Evolutionary conservation across 352 stramenopile genomes (phyloP).

Genomic region (Phytophthora megakarya): DNA sequence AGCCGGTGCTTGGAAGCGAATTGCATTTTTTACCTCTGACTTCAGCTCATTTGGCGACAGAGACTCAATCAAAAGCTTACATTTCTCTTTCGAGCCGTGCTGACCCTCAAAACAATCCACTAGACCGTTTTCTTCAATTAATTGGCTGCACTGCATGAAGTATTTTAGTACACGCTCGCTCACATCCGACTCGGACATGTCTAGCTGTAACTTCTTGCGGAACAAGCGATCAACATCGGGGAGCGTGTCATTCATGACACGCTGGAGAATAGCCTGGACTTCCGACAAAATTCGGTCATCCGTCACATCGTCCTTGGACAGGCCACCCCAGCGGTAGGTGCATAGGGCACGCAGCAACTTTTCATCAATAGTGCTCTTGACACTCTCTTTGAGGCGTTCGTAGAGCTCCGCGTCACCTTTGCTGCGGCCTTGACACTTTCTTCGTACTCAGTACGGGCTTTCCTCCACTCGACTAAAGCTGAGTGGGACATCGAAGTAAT

Average conservation of each 20-base stretch:
- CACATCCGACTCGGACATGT: conserved; percentile 2
- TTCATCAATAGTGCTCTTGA: conserved; percentile 13
- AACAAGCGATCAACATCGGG: conserved; percentile 9
- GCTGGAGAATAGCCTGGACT: conserved; percentile 4
- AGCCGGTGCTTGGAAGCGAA: conserved; percentile 13
- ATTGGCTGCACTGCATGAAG: conserved; percentile 15
- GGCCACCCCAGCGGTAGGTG: conserved; percentile 5
- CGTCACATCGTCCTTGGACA: conserved; percentile 10
- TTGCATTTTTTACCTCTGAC: conserved; percentile 8
- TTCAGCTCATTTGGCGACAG: conserved; percentile 12
- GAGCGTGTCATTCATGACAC: conserved; percentile 8
- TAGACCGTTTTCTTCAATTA: conserved; percentile 8
- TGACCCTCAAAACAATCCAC: conserved; percentile 6
- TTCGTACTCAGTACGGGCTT: conserved; percentile 10
- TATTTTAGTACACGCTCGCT: conserved; percentile 11
- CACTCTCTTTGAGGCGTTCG: background rate
- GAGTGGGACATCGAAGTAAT: conserved; percentile 14
- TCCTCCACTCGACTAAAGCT: conserved; percentile 9
- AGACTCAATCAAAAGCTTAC: conserved; percentile 20
- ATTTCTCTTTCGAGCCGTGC: conserved; percentile 9
- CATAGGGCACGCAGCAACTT: conserved; percentile 8
- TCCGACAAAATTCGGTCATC: conserved; percentile 3
- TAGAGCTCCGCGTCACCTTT: conserved; percentile 8
- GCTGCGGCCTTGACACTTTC: conserved; percentile 15
- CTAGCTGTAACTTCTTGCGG: background rate